Conservation (phyloP, 2,329 filamentous ascomycete species). For the Epicoccum sorghinum region DNA sequence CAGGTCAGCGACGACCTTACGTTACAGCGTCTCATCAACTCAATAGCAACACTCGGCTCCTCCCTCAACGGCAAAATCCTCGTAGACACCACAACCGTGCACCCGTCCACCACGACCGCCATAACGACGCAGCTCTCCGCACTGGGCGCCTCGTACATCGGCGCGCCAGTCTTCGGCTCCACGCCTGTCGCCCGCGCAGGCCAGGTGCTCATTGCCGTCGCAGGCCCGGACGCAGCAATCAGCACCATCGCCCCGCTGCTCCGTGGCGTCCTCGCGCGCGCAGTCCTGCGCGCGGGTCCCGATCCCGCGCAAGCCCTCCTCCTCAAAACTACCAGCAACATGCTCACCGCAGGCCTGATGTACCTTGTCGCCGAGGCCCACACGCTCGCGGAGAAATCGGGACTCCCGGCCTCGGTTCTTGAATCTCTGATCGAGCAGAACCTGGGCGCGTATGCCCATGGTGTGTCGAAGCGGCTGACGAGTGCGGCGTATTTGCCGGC, state of each 20-base stretch:
- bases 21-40: constrained; percentile 41
- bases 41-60: constrained; percentile 25
- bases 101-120: constrained; percentile 51
- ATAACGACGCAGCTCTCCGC: constrained; percentile 36
- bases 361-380: constrained; percentile 58
- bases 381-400: constrained; percentile 56
- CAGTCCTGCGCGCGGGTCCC: constrained; percentile 52
- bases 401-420: constrained; percentile 49
- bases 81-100: constrained; percentile 59
- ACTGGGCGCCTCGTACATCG: constrained; percentile 48
- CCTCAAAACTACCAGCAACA: constrained; percentile 58
- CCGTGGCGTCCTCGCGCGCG: constrained; percentile 49
- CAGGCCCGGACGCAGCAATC: constrained; percentile 49
- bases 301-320: constrained; percentile 54
- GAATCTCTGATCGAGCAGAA: constrained; percentile 51
- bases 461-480: constrained; percentile 36
- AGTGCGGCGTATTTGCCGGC: constrained; percentile 34
- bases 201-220: constrained; percentile 55
- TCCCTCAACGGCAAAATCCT: constrained; percentile 50
- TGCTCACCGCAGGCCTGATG: constrained; percentile 58
- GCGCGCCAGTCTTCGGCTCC: constrained; percentile 58
- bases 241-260: constrained; percentile 49
- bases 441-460: constrained; percentile 34
- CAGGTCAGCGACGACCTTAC: constrained; percentile 52
- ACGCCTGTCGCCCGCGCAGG: constrained; percentile 57